phyloP scores from a whole-genome alignment of 169 alveolate genomes.

The Cryptosporidium canis region DNA sequence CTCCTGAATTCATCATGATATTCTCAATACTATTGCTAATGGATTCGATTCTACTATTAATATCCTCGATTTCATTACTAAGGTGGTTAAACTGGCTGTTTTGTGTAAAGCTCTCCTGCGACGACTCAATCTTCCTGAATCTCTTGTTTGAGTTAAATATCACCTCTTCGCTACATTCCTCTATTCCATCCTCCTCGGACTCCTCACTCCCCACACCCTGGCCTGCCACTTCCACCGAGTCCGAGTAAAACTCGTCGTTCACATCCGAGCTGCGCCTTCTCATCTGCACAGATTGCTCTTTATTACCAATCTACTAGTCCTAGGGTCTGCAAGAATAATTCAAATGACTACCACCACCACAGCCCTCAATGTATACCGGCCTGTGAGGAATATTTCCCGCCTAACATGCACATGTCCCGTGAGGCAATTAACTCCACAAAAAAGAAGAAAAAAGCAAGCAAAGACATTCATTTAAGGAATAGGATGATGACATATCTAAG shows the following conservation, averaged over 20 bases:
- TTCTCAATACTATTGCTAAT: slow-evolving; percentile 24
- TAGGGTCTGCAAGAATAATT: no score
- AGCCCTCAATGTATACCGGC: no score
- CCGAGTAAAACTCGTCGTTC: neutral
- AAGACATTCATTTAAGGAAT: no score
- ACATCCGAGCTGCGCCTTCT: neutral
- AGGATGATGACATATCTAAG: no score
- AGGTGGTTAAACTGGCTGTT: slow-evolving; percentile 20
- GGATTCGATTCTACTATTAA: slow-evolving; percentile 18
- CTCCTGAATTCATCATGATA: slow-evolving; percentile 4
- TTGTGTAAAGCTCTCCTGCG: slow-evolving; percentile 48
- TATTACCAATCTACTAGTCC: no score
- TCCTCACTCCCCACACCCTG: neutral
- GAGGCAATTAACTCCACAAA: no score
- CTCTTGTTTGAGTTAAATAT: slow-evolving; percentile 4
- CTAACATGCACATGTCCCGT: no score
- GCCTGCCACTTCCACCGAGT: neutral
- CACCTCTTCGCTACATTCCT: neutral
- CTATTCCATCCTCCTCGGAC: neutral
- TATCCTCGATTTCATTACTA: slow-evolving; percentile 25
- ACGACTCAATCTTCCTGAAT: slow-evolving; percentile 18
- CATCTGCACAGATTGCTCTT: neutral
- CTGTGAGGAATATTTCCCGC: no score
- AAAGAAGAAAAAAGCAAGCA: no score
- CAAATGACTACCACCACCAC: no score